Evolutionary conservation across 2,329 filamentous ascomycete species (phyloP).

Genomic region (Fusarium hostae): DNA sequence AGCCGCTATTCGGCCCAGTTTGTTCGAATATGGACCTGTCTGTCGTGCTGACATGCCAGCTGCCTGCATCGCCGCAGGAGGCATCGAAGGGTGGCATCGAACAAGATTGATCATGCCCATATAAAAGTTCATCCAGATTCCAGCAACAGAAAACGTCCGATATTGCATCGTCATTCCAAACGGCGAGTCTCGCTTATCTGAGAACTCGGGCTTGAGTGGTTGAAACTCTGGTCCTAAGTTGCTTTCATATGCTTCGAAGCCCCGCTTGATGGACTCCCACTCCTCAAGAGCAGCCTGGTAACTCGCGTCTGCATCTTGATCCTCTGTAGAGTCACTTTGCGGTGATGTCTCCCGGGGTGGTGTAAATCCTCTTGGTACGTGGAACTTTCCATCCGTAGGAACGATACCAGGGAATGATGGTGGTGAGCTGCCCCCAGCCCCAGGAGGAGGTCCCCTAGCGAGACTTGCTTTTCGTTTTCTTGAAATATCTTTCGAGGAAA

Average conservation of each 20-base stretch:
- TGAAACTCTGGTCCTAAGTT: slow-evolving; percentile 81
- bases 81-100: slow-evolving; percentile 88
- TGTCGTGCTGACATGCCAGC: slow-evolving; percentile 79
- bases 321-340: slow-evolving; percentile 57
- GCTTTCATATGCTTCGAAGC: slow-evolving; percentile 74
- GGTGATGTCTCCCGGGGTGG: slow-evolving; percentile 60
- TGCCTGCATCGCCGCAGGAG: slow-evolving; percentile 87
- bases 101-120: slow-evolving; percentile 86
- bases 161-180: slow-evolving; percentile 88
- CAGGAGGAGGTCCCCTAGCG: slow-evolving; percentile 45
- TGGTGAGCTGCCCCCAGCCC: slow-evolving; percentile 47
- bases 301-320: slow-evolving; percentile 69
- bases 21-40: slow-evolving; percentile 76
- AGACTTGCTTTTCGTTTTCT: slow-evolving; percentile 76
- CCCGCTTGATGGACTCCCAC: slow-evolving; percentile 79
- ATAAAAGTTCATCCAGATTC: slow-evolving; percentile 88
- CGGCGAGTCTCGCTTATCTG: slow-evolving; percentile 70
- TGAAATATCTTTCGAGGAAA: slow-evolving; percentile 78
- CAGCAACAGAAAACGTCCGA: slow-evolving; percentile 85
- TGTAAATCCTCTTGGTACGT: slow-evolving; percentile 65
- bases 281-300: slow-evolving; percentile 78
- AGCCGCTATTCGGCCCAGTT: slow-evolving; percentile 83
- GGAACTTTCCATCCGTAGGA: slow-evolving; percentile 62
- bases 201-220: slow-evolving; percentile 76
- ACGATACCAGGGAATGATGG: slow-evolving; percentile 67